Evolutionary conservation across 139 green algal genomes (phyloP).

Genomic region (Chlorella sorokiniana): DNA sequence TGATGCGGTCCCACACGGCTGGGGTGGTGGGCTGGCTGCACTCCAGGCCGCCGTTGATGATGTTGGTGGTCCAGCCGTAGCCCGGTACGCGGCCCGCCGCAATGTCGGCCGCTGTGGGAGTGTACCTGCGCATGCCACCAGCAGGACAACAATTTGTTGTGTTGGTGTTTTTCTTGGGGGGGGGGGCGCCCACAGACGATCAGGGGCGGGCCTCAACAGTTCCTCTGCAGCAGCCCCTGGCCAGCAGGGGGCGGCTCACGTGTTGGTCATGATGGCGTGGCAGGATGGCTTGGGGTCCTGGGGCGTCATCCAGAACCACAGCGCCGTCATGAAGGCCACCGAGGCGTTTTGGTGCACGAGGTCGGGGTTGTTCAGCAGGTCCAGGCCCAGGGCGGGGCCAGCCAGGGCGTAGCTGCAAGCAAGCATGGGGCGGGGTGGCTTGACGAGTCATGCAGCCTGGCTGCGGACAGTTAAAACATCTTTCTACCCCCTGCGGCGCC

Average conservation of each 20-base stretch:
- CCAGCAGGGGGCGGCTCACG: neutral
- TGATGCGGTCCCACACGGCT: constrained; percentile 15
- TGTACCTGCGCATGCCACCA: too few species aligned
- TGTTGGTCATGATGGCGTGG: constrained; percentile 24
- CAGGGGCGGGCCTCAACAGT: too few species aligned
- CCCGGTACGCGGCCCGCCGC: constrained; percentile 1
- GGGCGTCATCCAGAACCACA: constrained; percentile 46
- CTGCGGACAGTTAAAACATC: neutral
- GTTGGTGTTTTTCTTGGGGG: too few species aligned
- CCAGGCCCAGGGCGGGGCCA: constrained; percentile 30
- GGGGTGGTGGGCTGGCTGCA: constrained; percentile 9
- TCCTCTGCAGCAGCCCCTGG: too few species aligned
- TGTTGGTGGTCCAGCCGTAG: constrained; percentile 36
- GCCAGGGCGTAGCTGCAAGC: constrained; percentile 25
- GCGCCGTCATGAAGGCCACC: constrained; percentile 36
- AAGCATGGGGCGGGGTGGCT: neutral
- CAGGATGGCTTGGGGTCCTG: constrained; percentile 29
- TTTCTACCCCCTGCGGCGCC: too few species aligned
- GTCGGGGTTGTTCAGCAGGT: constrained; percentile 35
- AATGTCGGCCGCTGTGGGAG: constrained; percentile 15
- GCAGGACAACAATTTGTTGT: too few species aligned
- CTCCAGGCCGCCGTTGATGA: constrained; percentile 42
- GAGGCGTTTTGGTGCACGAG: constrained; percentile 10
- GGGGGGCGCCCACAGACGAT: too few species aligned
- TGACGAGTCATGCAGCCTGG: neutral